phyloP scores from a whole-genome alignment of 495 filamentous ascomycete genomes.

The Usnea hakonensis region DNA sequence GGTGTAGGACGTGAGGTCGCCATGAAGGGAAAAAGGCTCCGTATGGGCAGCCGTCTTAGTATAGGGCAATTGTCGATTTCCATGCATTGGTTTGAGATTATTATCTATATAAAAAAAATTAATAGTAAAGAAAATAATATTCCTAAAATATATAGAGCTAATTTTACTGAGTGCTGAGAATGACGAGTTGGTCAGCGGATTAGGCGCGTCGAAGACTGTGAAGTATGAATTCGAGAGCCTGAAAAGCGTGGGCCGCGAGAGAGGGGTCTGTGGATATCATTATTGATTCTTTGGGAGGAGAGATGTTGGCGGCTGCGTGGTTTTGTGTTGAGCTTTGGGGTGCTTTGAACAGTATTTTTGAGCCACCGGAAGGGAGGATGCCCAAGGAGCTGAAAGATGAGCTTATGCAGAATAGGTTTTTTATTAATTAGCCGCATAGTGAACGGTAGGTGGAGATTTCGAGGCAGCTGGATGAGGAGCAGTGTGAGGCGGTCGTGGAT shows the following conservation, averaged over 20 bases:
- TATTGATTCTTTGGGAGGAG: conserved; percentile 45
- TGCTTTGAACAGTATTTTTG: conserved; percentile 42
- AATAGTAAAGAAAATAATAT: too few species aligned
- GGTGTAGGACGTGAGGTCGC: too few species aligned
- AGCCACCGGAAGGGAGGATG: conserved; percentile 38
- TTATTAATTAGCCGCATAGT: conserved; percentile 39
- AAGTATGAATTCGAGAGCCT: conserved; percentile 37
- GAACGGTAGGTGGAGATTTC: conserved; percentile 37
- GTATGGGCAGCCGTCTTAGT: too few species aligned
- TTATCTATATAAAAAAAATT: too few species aligned
- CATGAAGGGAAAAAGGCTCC: too few species aligned
- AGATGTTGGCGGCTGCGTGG: conserved; percentile 41
- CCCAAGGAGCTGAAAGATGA: conserved; percentile 29
- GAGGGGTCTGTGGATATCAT: conserved; percentile 39
- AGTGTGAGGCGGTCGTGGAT: conserved; percentile 36
- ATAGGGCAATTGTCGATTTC: too few species aligned
- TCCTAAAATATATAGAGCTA: too few species aligned
- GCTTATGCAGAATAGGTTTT: conserved; percentile 35
- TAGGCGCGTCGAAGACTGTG: conserved; percentile 42
- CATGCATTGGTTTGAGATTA: too few species aligned
- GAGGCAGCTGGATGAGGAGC: conserved; percentile 36
- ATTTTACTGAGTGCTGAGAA: conserved; percentile 30
- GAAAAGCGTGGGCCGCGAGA: conserved; percentile 31
- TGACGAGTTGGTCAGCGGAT: conserved; percentile 32
- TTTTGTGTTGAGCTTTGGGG: conserved; percentile 37